Evolutionary conservation across 805 yeast species (phyloP).

Genomic region (Myxozyma geophila): DNA sequence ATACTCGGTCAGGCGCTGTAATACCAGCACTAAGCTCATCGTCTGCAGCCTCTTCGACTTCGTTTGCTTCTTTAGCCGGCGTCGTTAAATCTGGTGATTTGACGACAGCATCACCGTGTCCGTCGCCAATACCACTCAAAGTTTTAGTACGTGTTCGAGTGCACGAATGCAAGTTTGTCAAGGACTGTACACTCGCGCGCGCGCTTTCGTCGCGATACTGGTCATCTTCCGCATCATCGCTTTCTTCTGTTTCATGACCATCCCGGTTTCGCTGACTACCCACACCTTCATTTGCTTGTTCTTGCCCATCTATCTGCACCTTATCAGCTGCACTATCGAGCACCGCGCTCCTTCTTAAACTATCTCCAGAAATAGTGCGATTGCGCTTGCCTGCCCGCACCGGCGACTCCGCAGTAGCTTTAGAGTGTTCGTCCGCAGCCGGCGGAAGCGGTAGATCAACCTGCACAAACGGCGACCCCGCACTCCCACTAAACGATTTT

Average conservation of each 20-base stretch:
- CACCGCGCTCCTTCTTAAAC: not conserved
- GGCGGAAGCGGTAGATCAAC: not conserved
- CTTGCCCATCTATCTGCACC: too few species aligned
- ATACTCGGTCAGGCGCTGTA: conserved; percentile 4
- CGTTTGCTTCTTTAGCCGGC: not conserved
- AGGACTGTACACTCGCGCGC: not conserved
- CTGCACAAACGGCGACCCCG: not conserved
- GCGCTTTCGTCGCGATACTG: not conserved
- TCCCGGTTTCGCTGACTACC: conserved; percentile 3
- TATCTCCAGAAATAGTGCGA: not conserved
- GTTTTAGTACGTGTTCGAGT: conserved; percentile 1
- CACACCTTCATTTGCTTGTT: not conserved
- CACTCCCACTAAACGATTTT: not conserved
- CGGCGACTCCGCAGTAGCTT: too few species aligned
- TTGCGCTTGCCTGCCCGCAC: not conserved
- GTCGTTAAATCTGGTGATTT: not conserved
- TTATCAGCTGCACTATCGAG: not conserved
- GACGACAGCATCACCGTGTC: not conserved
- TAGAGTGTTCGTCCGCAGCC: too few species aligned
- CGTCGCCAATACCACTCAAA: not conserved
- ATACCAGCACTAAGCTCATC: not conserved
- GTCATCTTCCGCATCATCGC: not conserved
- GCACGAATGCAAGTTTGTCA: not conserved
- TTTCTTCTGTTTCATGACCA: conserved; percentile 13
- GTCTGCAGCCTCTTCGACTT: not conserved